These are phyloP conservation scores for Fusarium euwallaceae DNA, from an alignment of 2,329 filamentous ascomycete species.

Conservation along the genomic window DNA sequence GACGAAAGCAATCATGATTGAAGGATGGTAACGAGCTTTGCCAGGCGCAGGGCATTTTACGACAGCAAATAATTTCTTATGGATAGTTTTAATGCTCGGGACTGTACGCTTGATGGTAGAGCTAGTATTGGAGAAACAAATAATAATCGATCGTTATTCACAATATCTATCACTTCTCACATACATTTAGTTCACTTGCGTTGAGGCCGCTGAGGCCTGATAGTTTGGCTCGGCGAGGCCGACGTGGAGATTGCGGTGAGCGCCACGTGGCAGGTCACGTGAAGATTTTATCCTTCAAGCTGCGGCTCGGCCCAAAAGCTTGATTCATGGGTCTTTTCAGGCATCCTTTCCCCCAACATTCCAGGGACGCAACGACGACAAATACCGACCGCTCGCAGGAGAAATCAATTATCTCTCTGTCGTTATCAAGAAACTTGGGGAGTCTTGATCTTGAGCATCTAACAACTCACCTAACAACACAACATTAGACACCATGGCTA, in stretches of 20 bases:
- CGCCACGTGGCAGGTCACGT: conserved; percentile 43
- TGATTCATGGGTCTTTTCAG: conserved; percentile 40
- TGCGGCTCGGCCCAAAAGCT: conserved; percentile 37
- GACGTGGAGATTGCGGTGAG: conserved; percentile 20
- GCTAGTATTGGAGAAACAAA: conserved; percentile 36
- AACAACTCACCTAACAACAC: conserved; percentile 29
- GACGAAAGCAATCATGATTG: conserved; percentile 43
- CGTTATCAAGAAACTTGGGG: conserved; percentile 14
- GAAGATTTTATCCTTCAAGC: conserved; percentile 1
- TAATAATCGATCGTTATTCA: conserved; percentile 38
- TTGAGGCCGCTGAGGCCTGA: not conserved
- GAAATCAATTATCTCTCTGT: conserved; percentile 16
- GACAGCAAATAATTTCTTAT: conserved; percentile 39
- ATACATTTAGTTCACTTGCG: not conserved
- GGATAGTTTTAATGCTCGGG: conserved; percentile 44
- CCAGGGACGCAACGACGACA: conserved; percentile 15
- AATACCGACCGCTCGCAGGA: conserved; percentile 21
- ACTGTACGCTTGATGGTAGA: conserved; percentile 36
- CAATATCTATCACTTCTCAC: not conserved
- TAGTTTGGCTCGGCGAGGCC: not conserved
- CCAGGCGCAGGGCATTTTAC: conserved; percentile 41
- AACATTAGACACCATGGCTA: conserved; percentile 57
- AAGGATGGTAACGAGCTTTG: conserved; percentile 46
- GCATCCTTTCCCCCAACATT: conserved; percentile 30
- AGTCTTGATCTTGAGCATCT: conserved; percentile 8